phyloP scores from a whole-genome alignment of 305 asterid genomes.

The Fraxinus xanthoxyloides region DNA sequence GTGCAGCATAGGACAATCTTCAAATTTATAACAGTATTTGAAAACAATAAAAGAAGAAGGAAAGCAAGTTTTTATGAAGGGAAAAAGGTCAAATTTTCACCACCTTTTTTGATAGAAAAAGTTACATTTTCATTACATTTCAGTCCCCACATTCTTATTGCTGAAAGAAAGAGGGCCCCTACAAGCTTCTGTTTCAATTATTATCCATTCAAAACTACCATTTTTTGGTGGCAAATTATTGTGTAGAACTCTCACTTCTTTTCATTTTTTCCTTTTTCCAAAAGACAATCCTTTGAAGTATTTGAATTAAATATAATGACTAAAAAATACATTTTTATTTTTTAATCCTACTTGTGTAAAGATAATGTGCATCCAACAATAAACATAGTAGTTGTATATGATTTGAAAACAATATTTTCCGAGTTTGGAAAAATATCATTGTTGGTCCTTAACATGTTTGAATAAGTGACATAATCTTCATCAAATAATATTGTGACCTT shows the following conservation, averaged over 20 bases:
- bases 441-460: too few relatives aligned
- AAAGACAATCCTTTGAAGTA: too few relatives aligned
- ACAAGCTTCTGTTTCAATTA: not conserved
- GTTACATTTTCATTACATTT: not conserved
- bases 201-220: not conserved
- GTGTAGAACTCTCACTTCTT: not conserved
- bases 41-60: not conserved
- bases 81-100: not conserved
- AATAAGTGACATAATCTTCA: too few relatives aligned
- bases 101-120: not conserved
- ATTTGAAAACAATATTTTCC: too few relatives aligned
- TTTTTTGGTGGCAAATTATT: not conserved
- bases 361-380: too few relatives aligned
- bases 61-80: not conserved
- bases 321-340: too few relatives aligned
- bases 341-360: too few relatives aligned
- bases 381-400: too few relatives aligned
- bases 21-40: not conserved
- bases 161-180: not conserved
- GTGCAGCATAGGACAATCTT: not conserved
- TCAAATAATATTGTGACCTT: too few relatives aligned
- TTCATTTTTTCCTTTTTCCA: too few relatives aligned
- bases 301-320: too few relatives aligned
- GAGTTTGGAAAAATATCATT: too few relatives aligned
- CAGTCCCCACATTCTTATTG: not conserved